Evolutionary conservation across 139 green algal genomes (phyloP).

Genomic region (Closterium sp.): DNA sequence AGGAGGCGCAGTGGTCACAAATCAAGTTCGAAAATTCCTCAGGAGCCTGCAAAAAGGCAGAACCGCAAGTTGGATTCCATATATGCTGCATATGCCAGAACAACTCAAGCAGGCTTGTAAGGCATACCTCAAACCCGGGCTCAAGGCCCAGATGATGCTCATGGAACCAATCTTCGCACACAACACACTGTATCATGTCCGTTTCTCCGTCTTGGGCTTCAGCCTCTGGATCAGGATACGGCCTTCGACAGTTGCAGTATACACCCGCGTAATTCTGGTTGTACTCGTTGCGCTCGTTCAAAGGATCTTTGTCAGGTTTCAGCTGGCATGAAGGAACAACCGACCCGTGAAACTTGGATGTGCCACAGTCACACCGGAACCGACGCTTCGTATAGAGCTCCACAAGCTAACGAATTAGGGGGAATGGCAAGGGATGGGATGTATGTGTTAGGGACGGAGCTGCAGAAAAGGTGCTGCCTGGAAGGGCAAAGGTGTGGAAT

Average conservation of each 20-base stretch:
- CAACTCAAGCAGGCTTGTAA: neutral
- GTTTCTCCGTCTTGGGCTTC: neutral
- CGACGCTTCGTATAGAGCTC: slow-evolving; percentile 44
- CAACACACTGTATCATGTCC: slow-evolving; percentile 46
- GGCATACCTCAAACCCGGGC: neutral
- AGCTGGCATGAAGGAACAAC: slow-evolving; percentile 21
- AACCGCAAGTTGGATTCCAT: neutral
- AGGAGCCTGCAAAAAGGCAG: neutral
- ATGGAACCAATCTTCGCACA: slow-evolving; percentile 55
- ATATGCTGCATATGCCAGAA: neutral
- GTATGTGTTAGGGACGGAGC: neutral
- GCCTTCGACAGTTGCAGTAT: slow-evolving; percentile 43
- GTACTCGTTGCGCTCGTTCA: slow-evolving; percentile 46
- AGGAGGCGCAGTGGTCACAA: neutral
- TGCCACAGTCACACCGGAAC: slow-evolving; percentile 54
- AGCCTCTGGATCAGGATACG: slow-evolving; percentile 44
- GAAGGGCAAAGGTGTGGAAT: neutral
- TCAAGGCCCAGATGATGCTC: slow-evolving; percentile 41
- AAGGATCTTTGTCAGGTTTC: slow-evolving; percentile 26
- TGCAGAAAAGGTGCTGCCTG: neutral
- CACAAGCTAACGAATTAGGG: slow-evolving; percentile 23
- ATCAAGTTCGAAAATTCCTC: neutral
- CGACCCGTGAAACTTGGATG: slow-evolving; percentile 35
- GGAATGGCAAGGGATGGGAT: neutral
- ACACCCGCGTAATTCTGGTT: slow-evolving; percentile 47